Evolutionary conservation across 2,329 filamentous ascomycete genomes (phyloP), one percentile per base, ranked within the genome.

Genomic region (Tympanopsis confertula): DNA sequence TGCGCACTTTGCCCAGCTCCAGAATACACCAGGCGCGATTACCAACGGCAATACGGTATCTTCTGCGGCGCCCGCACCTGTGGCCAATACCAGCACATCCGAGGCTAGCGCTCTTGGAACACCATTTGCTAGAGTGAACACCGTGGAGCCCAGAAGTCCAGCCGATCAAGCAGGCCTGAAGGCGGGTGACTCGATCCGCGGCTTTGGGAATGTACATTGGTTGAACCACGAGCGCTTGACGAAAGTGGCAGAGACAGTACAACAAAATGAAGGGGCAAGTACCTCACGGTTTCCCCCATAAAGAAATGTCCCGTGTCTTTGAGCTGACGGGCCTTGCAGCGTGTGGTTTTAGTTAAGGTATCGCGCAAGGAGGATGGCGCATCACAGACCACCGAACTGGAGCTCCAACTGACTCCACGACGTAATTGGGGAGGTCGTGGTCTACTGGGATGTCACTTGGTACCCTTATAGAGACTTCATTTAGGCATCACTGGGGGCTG

Each of bases 341-440:
- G 24, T n/a, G n/a, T n/a, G 24, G n/a, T 28, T n/a, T 10, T 28
- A 10, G 24, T 28, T n/a, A 28, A 28, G 24, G n/a, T 28, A 28
- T 10, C n/a, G n/a, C 10, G 24, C 10, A 28, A 28, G 10, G 24
- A 28, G 10, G 24, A n/a, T 10, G 10, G 10, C n/a, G 24, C 24
- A n/a, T 28, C 24, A 10, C 10, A 28, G 10, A 28, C 24, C n/a
- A 28, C 24, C 24, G 72, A 86, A 45, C 57, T 91, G 41, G 70
- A 78, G 40, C 60, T 95, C 49, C 78, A 74, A 45, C 62, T 98
- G 45, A 85, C 69, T 35, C 89, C 89, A 38, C 72, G 76, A 48
- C 74, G 76, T 33, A 70, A 88, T 53, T 98, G 91, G 89, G 89
- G 89, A 47, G 91, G 91, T 20, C 71, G 86, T 57, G 91, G 89